phyloP scores from a whole-genome alignment of 305 asterid genomes.

The Nicotiana rustica region DNA sequence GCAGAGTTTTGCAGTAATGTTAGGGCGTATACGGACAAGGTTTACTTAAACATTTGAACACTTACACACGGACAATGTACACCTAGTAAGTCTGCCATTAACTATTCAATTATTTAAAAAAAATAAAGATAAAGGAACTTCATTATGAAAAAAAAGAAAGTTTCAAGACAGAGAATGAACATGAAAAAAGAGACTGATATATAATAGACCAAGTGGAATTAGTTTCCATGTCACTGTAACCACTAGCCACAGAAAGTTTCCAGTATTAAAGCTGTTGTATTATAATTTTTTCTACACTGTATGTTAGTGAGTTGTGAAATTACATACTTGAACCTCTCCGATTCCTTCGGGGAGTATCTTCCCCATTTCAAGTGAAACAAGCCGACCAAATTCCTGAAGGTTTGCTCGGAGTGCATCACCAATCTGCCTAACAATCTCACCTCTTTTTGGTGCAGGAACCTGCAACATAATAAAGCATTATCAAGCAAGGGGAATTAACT shows the following conservation, averaged over 20 bases:
- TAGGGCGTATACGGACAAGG: neutral
- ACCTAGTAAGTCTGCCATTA: neutral
- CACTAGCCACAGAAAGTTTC: neutral
- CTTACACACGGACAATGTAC: neutral
- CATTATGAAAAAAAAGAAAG: neutral
- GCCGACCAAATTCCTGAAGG: constrained; percentile 88
- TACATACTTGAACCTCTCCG: constrained; percentile 95
- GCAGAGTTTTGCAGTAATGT: constrained; percentile 37
- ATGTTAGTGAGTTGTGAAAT: neutral
- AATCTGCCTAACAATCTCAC: constrained; percentile 97
- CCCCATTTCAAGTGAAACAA: constrained; percentile 98
- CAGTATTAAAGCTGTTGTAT: neutral
- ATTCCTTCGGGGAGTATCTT: constrained; percentile 97
- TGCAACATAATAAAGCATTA: constrained; percentile 46
- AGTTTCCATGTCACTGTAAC: neutral
- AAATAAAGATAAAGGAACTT: neutral
- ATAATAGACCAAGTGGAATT: neutral
- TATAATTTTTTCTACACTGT: neutral
- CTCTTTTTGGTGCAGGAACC: constrained; percentile 99
- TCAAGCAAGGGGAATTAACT: neutral
- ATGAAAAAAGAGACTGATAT: neutral
- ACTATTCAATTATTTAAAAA: neutral
- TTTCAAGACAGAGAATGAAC: neutral
- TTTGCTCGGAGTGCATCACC: constrained; percentile 94
- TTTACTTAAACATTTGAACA: neutral